These are phyloP conservation scores for Firmiana major DNA, from an alignment of 345 rosid genomes.

Conservation along the genomic window DNA sequence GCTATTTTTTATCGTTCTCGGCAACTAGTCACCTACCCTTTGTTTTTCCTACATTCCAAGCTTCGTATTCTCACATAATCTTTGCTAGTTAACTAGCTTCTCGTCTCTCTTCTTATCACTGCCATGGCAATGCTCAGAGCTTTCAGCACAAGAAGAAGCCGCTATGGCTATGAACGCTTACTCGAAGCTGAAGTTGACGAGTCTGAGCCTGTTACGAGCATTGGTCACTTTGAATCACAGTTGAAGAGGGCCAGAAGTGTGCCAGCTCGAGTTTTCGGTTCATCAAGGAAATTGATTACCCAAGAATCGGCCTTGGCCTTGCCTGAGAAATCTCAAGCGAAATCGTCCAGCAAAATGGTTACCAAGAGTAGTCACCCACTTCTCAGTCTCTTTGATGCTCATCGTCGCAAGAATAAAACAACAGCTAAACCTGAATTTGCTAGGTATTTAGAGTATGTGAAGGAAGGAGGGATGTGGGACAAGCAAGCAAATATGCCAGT, in stretches of 20 bases:
- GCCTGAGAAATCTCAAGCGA: conserved; percentile 8
- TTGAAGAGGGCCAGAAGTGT: conserved; percentile 45
- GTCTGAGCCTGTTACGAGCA: neutral
- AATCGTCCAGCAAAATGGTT: conserved; percentile 26
- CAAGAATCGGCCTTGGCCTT: neutral
- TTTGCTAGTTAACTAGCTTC: neutral
- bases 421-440: conserved; percentile 64
- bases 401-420: conserved; percentile 47
- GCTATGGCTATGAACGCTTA: conserved; percentile 43
- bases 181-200: conserved; percentile 27
- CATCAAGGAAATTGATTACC: conserved; percentile 12
- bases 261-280: conserved; percentile 35
- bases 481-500: conserved; percentile 42
- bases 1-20: neutral
- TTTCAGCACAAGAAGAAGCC: conserved; percentile 47
- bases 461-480: conserved; percentile 77
- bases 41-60: neutral
- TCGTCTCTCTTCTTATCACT: neutral
- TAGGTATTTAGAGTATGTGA: conserved; percentile 67
- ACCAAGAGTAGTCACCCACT: conserved; percentile 50
- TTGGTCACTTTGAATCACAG: conserved; percentile 20
- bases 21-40: conserved; percentile 8
- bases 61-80: neutral
- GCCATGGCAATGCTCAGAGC: conserved; percentile 61
- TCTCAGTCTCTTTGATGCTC: conserved; percentile 45